These are phyloP conservation scores for Tolypocladium endophyticum DNA, from an alignment of 2,329 filamentous ascomycete species.

Conservation along the genomic window DNA sequence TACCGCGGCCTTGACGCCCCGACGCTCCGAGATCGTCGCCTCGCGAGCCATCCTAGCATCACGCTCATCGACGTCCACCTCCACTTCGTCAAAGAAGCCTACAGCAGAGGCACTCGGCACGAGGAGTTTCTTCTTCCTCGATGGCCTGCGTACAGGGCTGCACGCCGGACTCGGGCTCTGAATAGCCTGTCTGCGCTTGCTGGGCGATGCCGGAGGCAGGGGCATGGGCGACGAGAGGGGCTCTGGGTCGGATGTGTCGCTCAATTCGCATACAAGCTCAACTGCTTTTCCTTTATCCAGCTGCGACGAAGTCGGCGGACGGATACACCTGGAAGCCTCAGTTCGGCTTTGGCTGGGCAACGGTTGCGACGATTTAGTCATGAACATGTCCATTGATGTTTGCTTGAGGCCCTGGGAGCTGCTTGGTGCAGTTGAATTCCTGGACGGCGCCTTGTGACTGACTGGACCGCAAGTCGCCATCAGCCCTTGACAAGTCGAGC, in stretches of 20 bases:
- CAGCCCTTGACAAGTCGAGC: conserved; percentile 12
- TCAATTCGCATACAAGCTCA: neutral
- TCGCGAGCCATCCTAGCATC: conserved; percentile 13
- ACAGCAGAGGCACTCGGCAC: conserved; percentile 23
- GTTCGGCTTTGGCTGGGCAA: neutral
- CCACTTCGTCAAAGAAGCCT: conserved; percentile 27
- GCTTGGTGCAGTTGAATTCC: neutral
- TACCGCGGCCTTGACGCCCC: conserved; percentile 8
- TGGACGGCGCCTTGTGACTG: neutral
- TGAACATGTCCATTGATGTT: conserved; percentile 20
- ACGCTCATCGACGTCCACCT: conserved; percentile 14
- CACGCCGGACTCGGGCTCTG: neutral
- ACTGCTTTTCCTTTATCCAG: neutral
- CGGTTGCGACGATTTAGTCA: neutral
- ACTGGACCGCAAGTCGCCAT: conserved; percentile 1
- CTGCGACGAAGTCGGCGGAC: neutral
- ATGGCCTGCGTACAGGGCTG: conserved; percentile 6
- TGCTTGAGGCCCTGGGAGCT: conserved; percentile 18
- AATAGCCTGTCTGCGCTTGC: conserved; percentile 1
- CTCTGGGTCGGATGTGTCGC: conserved; percentile 8
- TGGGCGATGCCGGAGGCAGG: neutral
- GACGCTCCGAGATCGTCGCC: conserved; percentile 5
- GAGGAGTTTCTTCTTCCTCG: conserved; percentile 26
- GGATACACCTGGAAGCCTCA: neutral
- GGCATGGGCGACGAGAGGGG: neutral